Evolutionary conservation across 192 early-diverging fungal genomes (phyloP), one percentile per base, ranked within the genome.

Genomic region (Backusella tuberculispora): DNA sequence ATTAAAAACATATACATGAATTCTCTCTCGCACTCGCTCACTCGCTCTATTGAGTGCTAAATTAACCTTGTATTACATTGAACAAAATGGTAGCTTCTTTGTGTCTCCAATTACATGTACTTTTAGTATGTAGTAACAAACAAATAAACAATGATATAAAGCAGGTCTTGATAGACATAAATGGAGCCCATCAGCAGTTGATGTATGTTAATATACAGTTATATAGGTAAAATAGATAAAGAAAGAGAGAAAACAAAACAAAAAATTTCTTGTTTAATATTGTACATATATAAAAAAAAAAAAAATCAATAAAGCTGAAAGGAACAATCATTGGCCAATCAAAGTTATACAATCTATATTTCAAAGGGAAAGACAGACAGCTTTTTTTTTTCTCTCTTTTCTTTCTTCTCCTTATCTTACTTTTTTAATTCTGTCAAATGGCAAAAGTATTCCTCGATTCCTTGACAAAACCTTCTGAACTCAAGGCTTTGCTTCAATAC

Each of bases 381-480:
- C 48, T 21, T 14, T 50, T 19, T 60, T 21, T 21, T 24, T 3
- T 10, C 50, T 56, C 50, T 24, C 53, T 56, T 10, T 60, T n/a
- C 26, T 24, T 60, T 24, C 24, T 24, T 60, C 6, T 60, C 9
- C 26, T 26, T 60, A 24, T 60, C 26, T n/a, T n/a, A n/a, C n/a
- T 60, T 50, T 12, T 26, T 60, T 60, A 1, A 34, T 34, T 34
- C 5, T 60, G 24, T 26, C 37, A 66, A 38, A 66, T 66, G 64
- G 26, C 38, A 66, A 42, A 69, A 69, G 78, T 74, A 50, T 80
- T 94, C 71, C 68, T 93, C 10, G 87, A 86, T 67, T 95, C 94
- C 56, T 71, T 92, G 46, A 80, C 88, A 67, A 91, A 95, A 77
- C 98, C 97, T 7, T 87, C 89, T 9, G 98, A 99, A 85, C 84